Evolutionary conservation across 2,329 filamentous ascomycete species (phyloP), one percentile per base, ranked within the genome.

Genomic region (Botrytis hyacinthi): DNA sequence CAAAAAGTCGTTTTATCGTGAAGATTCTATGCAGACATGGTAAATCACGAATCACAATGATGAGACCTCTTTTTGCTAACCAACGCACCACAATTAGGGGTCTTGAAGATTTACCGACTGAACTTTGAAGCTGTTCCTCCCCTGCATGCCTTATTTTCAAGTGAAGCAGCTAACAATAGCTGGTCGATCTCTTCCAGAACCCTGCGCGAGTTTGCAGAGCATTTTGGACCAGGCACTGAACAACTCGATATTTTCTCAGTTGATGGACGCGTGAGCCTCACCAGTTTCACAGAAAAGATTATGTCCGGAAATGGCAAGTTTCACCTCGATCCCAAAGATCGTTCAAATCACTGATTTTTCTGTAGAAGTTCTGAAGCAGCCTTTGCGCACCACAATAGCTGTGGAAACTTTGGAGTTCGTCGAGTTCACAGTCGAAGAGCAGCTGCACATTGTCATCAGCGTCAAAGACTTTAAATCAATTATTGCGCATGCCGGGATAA

Each of bases 381-480:
- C 93, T 9, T 85, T 95, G 1, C 92, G 93, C 77, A 95, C 93
- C 16, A 93, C 92, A 44, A 93, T 95, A 75, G 89, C 92, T 1
- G 87, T 95, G 22, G 92, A 94, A 79, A 90, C 89, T 44, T 88
- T 92, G 73, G 92, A 95, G 77, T 95, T 95, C 78, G 90, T 93
- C 73, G 87, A 91, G 70, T 93, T 95, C 75, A 85, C 88, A 35
- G 90, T 93, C 44, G 90, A 94, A 79, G 89, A 93, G 74, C 90
- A 91, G 69, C 86, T 94, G 73, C 93, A 94, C 79, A 92, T 94
- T 78, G 88, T 93, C 74, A 92, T 95, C 79, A 93, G 90, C 77
- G 92, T 95, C 79, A 94, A 93, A 79, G 93, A 95, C 81, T 95
- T 95, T 81, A 90, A 92, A 69, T 90, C 92, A 48, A 93, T 95